phyloP scores from a whole-genome alignment of 495 filamentous ascomycete genomes.

The Penicillium roqueforti region DNA sequence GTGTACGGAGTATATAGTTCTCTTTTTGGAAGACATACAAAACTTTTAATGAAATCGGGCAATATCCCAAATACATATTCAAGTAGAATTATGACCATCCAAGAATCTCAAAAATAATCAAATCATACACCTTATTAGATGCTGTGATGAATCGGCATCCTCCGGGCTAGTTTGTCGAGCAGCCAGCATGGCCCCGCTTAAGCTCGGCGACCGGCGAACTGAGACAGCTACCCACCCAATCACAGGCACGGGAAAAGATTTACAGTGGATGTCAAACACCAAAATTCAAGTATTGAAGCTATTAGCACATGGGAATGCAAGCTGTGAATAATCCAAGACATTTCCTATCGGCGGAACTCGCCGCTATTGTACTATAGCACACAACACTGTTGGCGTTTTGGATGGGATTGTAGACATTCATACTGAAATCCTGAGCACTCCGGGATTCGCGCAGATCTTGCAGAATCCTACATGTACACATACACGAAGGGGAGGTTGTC shows the following conservation, averaged over 20 bases:
- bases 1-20: neutral
- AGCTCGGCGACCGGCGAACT: conserved; percentile 9
- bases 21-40: neutral
- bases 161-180: conserved; percentile 5
- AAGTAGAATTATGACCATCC: neutral
- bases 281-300: neutral
- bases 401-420: neutral
- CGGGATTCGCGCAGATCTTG: neutral
- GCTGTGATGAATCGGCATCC: neutral
- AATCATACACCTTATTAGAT: neutral
- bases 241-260: neutral
- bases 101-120: neutral
- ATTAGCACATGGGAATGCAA: conserved; percentile 18
- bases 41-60: neutral
- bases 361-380: conserved; percentile 17
- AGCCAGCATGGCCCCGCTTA: neutral
- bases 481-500: too few species aligned
- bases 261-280: neutral
- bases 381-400: conserved; percentile 3
- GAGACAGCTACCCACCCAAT: conserved; percentile 2
- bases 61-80: neutral
- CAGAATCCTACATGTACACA: neutral
- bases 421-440: neutral
- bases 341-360: conserved; percentile 8
- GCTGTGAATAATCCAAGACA: conserved; percentile 13